Percentiles rank a stretch among this genome's conserved stretches.
phyloP scores from a whole-genome alignment of 176 grass and related monocot species.

The Eragrostis nindensis region DNA sequence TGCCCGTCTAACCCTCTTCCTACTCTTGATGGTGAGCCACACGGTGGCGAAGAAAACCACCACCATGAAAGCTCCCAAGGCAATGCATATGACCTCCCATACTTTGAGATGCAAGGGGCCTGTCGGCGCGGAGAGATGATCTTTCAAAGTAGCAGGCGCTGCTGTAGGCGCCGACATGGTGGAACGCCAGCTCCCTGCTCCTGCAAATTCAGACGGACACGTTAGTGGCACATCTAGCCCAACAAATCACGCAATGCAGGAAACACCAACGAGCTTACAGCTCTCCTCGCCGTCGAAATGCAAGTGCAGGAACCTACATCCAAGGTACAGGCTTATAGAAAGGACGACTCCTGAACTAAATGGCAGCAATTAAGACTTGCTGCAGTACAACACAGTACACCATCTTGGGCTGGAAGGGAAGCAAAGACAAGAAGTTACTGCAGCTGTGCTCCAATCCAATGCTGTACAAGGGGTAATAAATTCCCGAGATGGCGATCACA shows the following conservation, averaged over 20 bases:
- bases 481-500: conserved; percentile 33
- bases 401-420: conserved; percentile 51
- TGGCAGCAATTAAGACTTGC: conserved; percentile 32
- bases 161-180: conserved; percentile 43
- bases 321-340: conserved; percentile 22
- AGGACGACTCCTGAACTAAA: conserved; percentile 24
- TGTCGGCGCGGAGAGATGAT: conserved; percentile 71
- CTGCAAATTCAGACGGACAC: conserved; percentile 34
- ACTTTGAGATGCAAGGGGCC: conserved; percentile 86
- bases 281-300: conserved; percentile 13
- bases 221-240: conserved; percentile 27
- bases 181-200: conserved; percentile 47
- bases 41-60: conserved; percentile 67
- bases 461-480: conserved; percentile 45
- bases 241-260: conserved; percentile 33
- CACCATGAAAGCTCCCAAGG: conserved; percentile 75
- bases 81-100: conserved; percentile 88
- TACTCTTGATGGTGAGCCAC: conserved; percentile 73
- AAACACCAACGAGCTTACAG: background rate
- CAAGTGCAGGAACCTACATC: conserved; percentile 36
- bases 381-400: conserved; percentile 35
- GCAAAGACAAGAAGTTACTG: conserved; percentile 29
- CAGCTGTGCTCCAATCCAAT: conserved; percentile 20
- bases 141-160: conserved; percentile 67
- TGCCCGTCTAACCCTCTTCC: conserved; percentile 65